Evolutionary conservation across 2,329 filamentous ascomycete species (phyloP).

Genomic region (Hymenoscyphus scutula): DNA sequence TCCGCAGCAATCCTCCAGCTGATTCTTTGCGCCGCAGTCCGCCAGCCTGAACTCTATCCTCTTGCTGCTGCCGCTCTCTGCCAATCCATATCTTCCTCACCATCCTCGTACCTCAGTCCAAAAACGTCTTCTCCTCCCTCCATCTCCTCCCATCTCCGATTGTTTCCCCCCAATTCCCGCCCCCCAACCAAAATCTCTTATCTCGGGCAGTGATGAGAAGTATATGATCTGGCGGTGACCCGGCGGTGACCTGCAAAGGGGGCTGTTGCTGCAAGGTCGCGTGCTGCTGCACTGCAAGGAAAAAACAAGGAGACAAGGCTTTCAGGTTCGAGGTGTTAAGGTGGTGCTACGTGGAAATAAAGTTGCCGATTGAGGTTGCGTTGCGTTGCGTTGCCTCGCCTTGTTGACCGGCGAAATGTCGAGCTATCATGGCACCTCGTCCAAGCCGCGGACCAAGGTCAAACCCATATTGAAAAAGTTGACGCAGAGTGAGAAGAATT

Average conservation of each 20-base stretch:
- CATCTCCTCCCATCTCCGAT: neutral
- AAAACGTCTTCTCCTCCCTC: neutral
- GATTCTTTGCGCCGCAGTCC: slow-evolving; percentile 2
- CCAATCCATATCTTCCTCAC: neutral
- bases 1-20: neutral
- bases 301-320: neutral
- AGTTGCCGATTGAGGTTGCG: neutral
- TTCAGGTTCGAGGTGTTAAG: neutral
- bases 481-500: slow-evolving; percentile 55
- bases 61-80: neutral
- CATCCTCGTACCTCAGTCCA: neutral
- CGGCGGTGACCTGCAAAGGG: slow-evolving; percentile 19
- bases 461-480: slow-evolving; percentile 63
- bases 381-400: neutral
- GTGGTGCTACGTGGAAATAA: neutral
- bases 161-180: neutral
- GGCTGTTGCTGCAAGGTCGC: slow-evolving; percentile 4
- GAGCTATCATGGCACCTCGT: slow-evolving; percentile 27
- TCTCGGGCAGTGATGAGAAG: slow-evolving; percentile 21
- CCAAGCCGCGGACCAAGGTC: slow-evolving; percentile 32
- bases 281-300: slow-evolving; percentile 3
- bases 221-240: slow-evolving; percentile 26
- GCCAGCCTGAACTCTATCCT: neutral
- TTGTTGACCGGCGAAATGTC: slow-evolving; percentile 21
- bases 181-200: neutral